Conservation (phyloP, 2,329 filamentous ascomycete genomes). For the Plectosphaerella plurivora region DNA sequence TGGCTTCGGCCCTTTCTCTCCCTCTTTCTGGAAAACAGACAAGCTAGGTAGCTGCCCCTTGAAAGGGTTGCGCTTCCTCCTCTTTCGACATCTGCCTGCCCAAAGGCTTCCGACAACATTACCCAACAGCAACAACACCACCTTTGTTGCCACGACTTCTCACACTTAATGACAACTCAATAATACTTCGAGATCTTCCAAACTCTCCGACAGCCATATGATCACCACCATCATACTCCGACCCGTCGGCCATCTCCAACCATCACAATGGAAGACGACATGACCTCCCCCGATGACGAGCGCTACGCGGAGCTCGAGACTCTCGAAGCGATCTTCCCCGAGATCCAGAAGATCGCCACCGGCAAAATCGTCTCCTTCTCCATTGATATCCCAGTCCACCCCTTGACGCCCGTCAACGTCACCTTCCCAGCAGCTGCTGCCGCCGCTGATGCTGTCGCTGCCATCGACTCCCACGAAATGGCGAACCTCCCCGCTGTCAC, state of each 20-base stretch:
- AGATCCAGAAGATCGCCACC: slow-evolving; percentile 44
- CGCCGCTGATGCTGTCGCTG: slow-evolving; percentile 4
- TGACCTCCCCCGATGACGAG: slow-evolving; percentile 34
- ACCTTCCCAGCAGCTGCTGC: slow-evolving; percentile 45
- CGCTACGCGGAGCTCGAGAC: slow-evolving; percentile 56
- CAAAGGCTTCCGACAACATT: too few species aligned
- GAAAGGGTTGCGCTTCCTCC: too few species aligned
- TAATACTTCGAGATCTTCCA: not conserved
- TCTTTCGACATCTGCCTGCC: too few species aligned
- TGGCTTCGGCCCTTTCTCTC: too few species aligned
- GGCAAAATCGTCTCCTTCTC: slow-evolving; percentile 43
- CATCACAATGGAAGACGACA: slow-evolving; percentile 30
- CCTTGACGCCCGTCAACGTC: slow-evolving; percentile 50
- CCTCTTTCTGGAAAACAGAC: too few species aligned
- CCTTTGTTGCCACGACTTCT: too few species aligned
- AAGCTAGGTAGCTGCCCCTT: too few species aligned
- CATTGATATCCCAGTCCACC: slow-evolving; percentile 54
- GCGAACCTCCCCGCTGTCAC: slow-evolving; percentile 55
- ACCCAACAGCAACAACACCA: too few species aligned
- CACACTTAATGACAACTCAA: too few species aligned
- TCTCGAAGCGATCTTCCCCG: slow-evolving; percentile 63
- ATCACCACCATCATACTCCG: not conserved
- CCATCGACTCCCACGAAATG: slow-evolving; percentile 43
- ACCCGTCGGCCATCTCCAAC: not conserved
- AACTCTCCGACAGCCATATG: not conserved